Conservation (phyloP, 257 asterid genomes). For the Fraxinus excelsior region DNA sequence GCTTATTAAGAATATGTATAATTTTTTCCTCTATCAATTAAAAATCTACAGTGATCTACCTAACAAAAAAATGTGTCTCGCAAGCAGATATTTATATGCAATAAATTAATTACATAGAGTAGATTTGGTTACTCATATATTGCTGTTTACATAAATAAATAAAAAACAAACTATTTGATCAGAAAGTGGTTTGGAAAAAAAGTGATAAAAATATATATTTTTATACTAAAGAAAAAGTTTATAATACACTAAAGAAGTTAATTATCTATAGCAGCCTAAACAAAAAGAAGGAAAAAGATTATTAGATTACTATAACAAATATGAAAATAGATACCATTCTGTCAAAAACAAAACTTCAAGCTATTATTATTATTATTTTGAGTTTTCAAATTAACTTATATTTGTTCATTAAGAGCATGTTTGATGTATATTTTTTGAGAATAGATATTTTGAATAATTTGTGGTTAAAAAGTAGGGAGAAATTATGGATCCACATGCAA, state of each 20-base stretch:
- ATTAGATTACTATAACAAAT: no score
- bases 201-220: neutral
- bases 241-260: neutral
- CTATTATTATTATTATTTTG: neutral
- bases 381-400: conserved; percentile 4
- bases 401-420: neutral
- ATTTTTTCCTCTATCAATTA: neutral
- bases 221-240: neutral
- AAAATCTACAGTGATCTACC: neutral
- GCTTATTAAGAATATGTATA: no score
- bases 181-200: neutral
- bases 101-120: neutral
- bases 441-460: no score
- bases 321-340: neutral
- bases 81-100: neutral
- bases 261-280: neutral
- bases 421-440: no score
- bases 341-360: neutral
- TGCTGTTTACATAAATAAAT: neutral
- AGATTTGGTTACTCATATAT: neutral
- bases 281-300: neutral
- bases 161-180: neutral
- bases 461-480: no score
- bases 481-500: no score
- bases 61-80: neutral